Conservation (phyloP, 1,284 basidiomycete species). For the Vanrija humicola region DNA sequence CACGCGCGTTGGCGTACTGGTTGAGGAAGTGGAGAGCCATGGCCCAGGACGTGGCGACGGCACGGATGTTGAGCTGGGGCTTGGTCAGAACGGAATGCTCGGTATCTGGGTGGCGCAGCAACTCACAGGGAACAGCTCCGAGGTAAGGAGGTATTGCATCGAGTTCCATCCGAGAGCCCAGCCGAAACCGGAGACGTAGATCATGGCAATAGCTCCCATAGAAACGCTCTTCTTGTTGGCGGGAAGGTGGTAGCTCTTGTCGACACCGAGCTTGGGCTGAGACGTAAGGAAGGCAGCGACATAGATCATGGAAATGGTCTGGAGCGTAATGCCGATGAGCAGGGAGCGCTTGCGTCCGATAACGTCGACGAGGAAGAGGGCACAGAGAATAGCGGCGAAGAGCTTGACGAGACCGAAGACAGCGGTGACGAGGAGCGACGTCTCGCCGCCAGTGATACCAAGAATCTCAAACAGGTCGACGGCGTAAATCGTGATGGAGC, state of each 20-base stretch:
- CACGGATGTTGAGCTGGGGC: slow-evolving; percentile 2
- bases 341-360: slow-evolving; percentile 13
- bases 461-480: slow-evolving; percentile 11
- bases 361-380: slow-evolving; percentile 14
- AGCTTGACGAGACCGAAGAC: slow-evolving; percentile 15
- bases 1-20: slow-evolving; percentile 10
- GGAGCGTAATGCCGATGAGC: slow-evolving; percentile 7
- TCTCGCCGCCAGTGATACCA: slow-evolving; percentile 4
- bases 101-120: too few species aligned
- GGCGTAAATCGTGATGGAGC: slow-evolving; percentile 13
- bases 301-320: slow-evolving; percentile 9
- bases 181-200: slow-evolving; percentile 11
- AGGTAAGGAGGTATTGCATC: slow-evolving; percentile 10
- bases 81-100: too few species aligned
- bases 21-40: slow-evolving; percentile 10
- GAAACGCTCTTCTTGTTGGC: neutral
- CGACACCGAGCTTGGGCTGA: slow-evolving; percentile 1
- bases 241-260: slow-evolving; percentile 3
- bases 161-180: slow-evolving; percentile 6
- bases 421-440: slow-evolving; percentile 7
- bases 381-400: slow-evolving; percentile 6
- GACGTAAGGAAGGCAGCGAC: slow-evolving; percentile 8
- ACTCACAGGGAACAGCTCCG: slow-evolving; percentile 9
- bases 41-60: slow-evolving; percentile 1
- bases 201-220: slow-evolving; percentile 8